Evolutionary conservation across 495 filamentous ascomycete genomes (phyloP).

Genomic region (Delitschia confertaspora): DNA sequence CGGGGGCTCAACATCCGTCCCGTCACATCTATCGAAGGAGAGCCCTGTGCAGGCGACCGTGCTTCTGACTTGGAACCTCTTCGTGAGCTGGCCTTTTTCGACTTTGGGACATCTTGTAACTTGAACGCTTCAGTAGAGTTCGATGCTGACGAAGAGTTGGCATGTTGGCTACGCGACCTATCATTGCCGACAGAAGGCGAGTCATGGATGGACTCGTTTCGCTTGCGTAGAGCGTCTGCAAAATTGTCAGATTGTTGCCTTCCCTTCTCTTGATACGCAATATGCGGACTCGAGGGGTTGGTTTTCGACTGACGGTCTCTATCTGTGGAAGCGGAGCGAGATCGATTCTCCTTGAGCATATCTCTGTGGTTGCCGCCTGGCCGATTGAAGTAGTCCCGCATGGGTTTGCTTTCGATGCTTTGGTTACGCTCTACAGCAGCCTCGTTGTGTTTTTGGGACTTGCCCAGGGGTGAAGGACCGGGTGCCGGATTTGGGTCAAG

Average conservation of each 20-base stretch:
- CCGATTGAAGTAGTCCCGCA: constrained; percentile 33
- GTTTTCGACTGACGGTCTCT: constrained; percentile 27
- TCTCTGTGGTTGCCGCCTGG: constrained; percentile 27
- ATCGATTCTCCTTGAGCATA: constrained; percentile 33
- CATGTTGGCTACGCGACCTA: constrained; percentile 28
- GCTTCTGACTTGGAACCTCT: constrained; percentile 48
- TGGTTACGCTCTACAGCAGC: constrained; percentile 2
- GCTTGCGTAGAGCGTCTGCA: constrained; percentile 37
- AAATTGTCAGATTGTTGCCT: constrained; percentile 45
- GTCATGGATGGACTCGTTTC: constrained; percentile 36
- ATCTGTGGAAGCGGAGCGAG: constrained; percentile 49
- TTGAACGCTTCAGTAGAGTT: constrained; percentile 46
- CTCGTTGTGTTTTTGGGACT: constrained; percentile 17
- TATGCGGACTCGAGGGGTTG: constrained; percentile 65
- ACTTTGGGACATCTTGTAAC: constrained; percentile 65
- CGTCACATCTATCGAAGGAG: constrained; percentile 13
- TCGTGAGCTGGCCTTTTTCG: constrained; percentile 53
- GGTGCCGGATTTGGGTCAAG: constrained; percentile 72
- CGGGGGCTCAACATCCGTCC: constrained; percentile 19
- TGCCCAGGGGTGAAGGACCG: constrained; percentile 41
- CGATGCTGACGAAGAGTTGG: constrained; percentile 26
- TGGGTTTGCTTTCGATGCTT: constrained; percentile 11
- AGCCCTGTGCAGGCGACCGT: constrained; percentile 14
- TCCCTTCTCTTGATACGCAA: constrained; percentile 82
- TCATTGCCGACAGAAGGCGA: constrained; percentile 40